phyloP scores from a whole-genome alignment of 805 yeast genomes.

The Ogataea zsoltii region DNA sequence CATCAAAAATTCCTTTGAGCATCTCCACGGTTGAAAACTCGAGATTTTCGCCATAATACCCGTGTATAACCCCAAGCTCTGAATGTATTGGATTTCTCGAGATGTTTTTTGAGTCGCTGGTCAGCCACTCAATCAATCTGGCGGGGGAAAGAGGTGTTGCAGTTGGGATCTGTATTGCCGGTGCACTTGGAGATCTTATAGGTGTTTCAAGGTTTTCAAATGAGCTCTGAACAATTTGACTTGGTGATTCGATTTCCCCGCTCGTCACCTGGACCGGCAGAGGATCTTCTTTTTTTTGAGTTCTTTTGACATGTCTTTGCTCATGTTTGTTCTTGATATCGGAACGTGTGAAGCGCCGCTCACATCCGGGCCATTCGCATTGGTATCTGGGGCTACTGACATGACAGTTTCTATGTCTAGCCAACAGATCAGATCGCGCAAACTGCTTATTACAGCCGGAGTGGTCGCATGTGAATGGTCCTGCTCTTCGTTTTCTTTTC shows the following conservation, averaged over 20 bases:
- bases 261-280: too few species aligned
- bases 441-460: constrained; percentile 51
- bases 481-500: neutral
- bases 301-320: constrained; percentile 30
- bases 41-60: constrained; percentile 6
- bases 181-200: constrained; percentile 21
- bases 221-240: too few species aligned
- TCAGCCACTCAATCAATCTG: too few species aligned
- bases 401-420: constrained; percentile 57
- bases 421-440: constrained; percentile 55
- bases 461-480: constrained; percentile 34
- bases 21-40: neutral
- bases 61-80: neutral
- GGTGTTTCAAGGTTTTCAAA: constrained; percentile 2
- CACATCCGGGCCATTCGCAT: constrained; percentile 48
- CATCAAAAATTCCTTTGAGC: too few species aligned
- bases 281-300: neutral
- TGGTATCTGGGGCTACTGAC: constrained; percentile 41
- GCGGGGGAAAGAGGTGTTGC: too few species aligned
- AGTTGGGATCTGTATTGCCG: neutral
- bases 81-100: too few species aligned
- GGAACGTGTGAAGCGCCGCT: constrained; percentile 51
- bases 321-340: constrained; percentile 48
- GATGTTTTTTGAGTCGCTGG: too few species aligned
- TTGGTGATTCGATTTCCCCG: too few species aligned